Evolutionary conservation across 2,329 filamentous ascomycete species (phyloP), one percentile per base, ranked within the genome.

Genomic region (Xylariales sp.): DNA sequence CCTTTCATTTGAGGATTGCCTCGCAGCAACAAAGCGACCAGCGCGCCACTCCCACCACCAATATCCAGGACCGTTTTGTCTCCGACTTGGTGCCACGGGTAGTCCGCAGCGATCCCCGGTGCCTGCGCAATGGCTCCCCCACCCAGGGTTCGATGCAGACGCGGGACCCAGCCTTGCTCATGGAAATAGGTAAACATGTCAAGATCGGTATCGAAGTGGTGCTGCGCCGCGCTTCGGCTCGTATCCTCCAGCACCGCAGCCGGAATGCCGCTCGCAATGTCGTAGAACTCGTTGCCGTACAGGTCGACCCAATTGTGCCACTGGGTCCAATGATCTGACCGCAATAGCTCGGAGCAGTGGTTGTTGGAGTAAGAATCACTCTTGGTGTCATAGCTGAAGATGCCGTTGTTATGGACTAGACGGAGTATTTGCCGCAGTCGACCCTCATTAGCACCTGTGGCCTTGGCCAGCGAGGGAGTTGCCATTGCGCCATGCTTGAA

Each of bases 241-340:
- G 46, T 45, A 7, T 48, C 57, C 6, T 39, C 40, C 3, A 40
- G 37, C 12, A 57, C 15, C 1, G 62, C 49, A 1, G 38, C 48
- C 0, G 65, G 68, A 21, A 70, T 65, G 4, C 65, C 62, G 3
- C 58, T 50, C 0, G 65, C 62, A 27, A 68, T 64, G 44, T 70
- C 63, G 51, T 68, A 71, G 51, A 68, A 69, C 38, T 67, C 50
- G 43, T 62, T 64, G 5, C 63, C 66, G 44, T 70, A 69, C 2
- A 70, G 55, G 2, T 59, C 52, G 2, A 66, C 65, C 68, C 68
- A 70, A 44, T 60, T 60, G 15, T 53, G 60, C 68, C 66, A 71
- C 46, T 68, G 63, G 0, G 64, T 69, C 66, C 66, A 70, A 47
- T 71, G 66, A 38, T 61, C 51, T 2, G 47, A 45, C 0, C 33